A percentile compares a stretch with the other conserved stretches of the same genome.
These are phyloP conservation scores for Limonium bicolor DNA, from an alignment of 148 eudicot genomes.

Conservation along the genomic window DNA sequence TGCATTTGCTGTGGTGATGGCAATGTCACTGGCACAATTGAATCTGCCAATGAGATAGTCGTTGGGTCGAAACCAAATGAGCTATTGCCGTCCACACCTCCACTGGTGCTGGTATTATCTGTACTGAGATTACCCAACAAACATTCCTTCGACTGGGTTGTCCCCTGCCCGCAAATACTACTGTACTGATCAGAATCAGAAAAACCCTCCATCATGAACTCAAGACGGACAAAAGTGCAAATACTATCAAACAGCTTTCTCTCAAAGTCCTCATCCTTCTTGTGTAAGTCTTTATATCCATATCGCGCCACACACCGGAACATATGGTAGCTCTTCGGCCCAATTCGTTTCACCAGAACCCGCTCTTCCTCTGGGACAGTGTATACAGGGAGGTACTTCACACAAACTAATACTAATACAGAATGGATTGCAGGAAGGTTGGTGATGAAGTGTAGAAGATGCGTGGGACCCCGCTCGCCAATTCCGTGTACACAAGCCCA, in stretches of 20 bases:
- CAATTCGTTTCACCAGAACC: constrained; percentile 80
- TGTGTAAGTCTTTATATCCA: constrained; percentile 91
- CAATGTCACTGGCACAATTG: constrained; percentile 44
- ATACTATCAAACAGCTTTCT: constrained; percentile 70
- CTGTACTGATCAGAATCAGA: constrained; percentile 92
- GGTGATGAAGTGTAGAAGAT: constrained; percentile 89
- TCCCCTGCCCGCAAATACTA: constrained; percentile 53
- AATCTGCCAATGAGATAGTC: constrained; percentile 45
- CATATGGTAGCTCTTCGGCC: constrained; percentile 94
- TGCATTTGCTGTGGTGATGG: too few species aligned
- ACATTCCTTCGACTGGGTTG: too few species aligned
- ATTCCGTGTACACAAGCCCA: constrained; percentile 96
- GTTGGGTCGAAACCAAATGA: too few species aligned
- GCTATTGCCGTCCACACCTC: too few species aligned
- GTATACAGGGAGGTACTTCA: constrained; percentile 90
- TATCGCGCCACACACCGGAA: constrained; percentile 93
- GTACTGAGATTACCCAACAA: too few species aligned
- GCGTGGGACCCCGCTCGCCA: constrained; percentile 87
- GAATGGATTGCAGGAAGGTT: constrained; percentile 95
- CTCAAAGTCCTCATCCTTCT: constrained; percentile 86
- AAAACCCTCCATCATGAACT: constrained; percentile 93
- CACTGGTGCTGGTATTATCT: too few species aligned
- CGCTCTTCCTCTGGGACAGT: constrained; percentile 94
- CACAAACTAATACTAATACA: constrained; percentile 79
- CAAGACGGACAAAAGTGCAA: constrained; percentile 68